Conservation (phyloP, 192 early-diverging fungal species). For the Pilaira anomala region DNA sequence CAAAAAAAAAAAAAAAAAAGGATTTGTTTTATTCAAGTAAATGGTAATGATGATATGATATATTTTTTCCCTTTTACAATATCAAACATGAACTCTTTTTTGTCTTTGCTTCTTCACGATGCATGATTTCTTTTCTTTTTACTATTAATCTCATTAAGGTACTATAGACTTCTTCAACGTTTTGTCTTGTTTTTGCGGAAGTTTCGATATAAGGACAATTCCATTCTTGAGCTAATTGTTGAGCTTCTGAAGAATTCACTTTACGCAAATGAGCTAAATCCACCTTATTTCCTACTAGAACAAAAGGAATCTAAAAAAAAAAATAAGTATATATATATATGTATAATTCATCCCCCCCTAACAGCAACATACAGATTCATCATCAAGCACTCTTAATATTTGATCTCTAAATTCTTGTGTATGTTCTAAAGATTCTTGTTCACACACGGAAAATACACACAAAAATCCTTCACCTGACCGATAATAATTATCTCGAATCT, state of each 20-base stretch:
- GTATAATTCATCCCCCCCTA: too few species aligned
- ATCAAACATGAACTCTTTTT: constrained; percentile 38
- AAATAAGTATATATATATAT: too few species aligned
- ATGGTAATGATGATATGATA: background rate
- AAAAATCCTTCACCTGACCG: constrained; percentile 82
- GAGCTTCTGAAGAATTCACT: constrained; percentile 57
- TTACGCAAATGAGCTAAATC: constrained; percentile 61
- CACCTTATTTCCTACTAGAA: constrained; percentile 79
- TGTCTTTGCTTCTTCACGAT: constrained; percentile 22
- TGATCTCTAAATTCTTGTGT: constrained; percentile 85
- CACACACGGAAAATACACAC: constrained; percentile 80
- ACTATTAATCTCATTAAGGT: constrained; percentile 75
- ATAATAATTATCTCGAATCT: constrained; percentile 86
- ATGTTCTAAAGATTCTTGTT: constrained; percentile 76
- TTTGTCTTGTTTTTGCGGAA: constrained; percentile 71
- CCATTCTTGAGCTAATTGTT: constrained; percentile 61
- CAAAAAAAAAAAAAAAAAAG: background rate
- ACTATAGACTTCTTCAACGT: constrained; percentile 75
- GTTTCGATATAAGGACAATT: constrained; percentile 70
- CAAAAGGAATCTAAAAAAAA: constrained; percentile 61
- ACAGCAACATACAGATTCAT: constrained; percentile 58
- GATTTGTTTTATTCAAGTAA: background rate
- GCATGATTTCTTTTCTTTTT: constrained; percentile 53
- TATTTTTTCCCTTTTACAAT: constrained; percentile 24
- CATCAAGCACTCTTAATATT: constrained; percentile 79